Evolutionary conservation across 1,139 yeast genomes (phyloP), one percentile per base, ranked within the genome.

Genomic region (Blastobotrys apis): DNA sequence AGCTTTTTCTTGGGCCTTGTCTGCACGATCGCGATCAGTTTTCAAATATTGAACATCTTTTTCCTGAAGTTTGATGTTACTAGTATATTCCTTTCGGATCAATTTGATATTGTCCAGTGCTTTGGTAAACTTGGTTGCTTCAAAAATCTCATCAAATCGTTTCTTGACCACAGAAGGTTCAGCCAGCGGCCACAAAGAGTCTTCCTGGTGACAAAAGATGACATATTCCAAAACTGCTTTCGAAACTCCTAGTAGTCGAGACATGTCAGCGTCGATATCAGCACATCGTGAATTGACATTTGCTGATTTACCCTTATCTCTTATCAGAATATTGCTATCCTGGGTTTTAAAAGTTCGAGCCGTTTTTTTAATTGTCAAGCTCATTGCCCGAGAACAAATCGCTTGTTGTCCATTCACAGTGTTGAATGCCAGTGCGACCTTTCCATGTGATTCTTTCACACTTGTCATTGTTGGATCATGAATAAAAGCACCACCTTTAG

Each of bases 131-230:
- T 87, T 88, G 54, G 88, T 78, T 0, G 97, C 96, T 63, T 94
- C 97, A 56, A 94, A 94, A 5, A 94, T 92, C 61, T 92, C 98
- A 63, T 94, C 98, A 58, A 94, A 94, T 48, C 92, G 75, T 65
- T 90, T 90, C 66, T 94, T 94, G 59, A 94, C 73, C 12, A 77
- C 77, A 5, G 95, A 74, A 1, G 98, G 95, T 64, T 94, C 99
- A 1, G 65, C 54, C 46, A 94, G 70, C 1, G 99, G 99, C 99
- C 99, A 94, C 33, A 87, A 67, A 58, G 94, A 83, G 49, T 94
- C 99, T 59, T 94, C 99, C 63, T 94, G 99, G 60, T 94, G 99
- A 59, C 98, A 92, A 63, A 94, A 94, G 2, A 92, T 82, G 37
- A 94, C 98, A 62, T 88, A 86, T 55, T 92, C 96, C 39, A 94